Evolutionary conservation across 371 early-diverging fungal genomes (phyloP).

Genomic region (Rhizopus stolonifer): DNA sequence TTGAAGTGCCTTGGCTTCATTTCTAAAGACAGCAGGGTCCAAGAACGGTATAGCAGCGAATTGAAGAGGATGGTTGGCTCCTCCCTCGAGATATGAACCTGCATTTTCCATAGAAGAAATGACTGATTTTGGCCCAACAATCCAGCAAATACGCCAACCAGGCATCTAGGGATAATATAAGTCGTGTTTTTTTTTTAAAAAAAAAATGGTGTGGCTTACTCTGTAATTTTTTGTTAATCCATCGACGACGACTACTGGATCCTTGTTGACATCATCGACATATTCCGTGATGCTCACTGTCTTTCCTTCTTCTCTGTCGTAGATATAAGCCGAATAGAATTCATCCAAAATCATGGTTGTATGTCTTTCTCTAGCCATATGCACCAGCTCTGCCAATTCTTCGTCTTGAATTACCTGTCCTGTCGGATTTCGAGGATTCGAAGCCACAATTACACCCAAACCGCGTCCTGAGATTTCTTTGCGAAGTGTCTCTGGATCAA

Average conservation of each 20-base stretch:
- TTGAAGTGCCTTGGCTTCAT: conserved; percentile 47
- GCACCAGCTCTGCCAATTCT: conserved; percentile 34
- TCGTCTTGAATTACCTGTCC: conserved; percentile 51
- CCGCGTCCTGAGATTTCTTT: conserved; percentile 49
- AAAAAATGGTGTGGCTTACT: conserved; percentile 16
- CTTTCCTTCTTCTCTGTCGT: conserved; percentile 40
- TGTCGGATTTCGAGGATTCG: conserved; percentile 56
- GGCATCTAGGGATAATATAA: conserved; percentile 29
- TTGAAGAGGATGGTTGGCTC: conserved; percentile 56
- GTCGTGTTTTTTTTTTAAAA: too few relatives aligned
- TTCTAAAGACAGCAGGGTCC: conserved; percentile 33
- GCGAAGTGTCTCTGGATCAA: conserved; percentile 35
- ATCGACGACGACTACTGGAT: conserved; percentile 47
- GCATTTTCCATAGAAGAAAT: conserved; percentile 49
- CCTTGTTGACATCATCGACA: conserved; percentile 48
- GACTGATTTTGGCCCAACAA: conserved; percentile 49
- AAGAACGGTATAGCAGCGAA: conserved; percentile 47
- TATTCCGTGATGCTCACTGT: conserved; percentile 38
- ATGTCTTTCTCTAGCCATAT: conserved; percentile 38
- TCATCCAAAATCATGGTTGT: conserved; percentile 51
- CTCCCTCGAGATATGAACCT: conserved; percentile 55
- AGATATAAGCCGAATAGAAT: conserved; percentile 55
- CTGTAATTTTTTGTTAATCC: conserved; percentile 50
- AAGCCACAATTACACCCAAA: conserved; percentile 46
- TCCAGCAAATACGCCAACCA: conserved; percentile 59